phyloP scores from a whole-genome alignment of 2,329 filamentous ascomycete genomes.

The Aspergillus japonicus region DNA sequence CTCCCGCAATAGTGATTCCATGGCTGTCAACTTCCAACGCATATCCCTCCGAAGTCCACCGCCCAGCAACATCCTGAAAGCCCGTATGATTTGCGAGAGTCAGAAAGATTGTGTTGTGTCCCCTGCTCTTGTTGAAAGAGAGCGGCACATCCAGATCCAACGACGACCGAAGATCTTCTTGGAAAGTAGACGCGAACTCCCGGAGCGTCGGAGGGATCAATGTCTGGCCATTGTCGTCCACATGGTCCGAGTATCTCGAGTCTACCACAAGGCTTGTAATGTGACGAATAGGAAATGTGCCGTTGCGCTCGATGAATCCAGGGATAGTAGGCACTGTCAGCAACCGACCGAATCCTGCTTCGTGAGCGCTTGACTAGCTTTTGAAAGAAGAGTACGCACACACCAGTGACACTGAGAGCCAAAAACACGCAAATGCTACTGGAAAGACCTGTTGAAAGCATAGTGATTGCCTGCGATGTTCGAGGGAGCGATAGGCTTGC shows the following conservation, averaged over 20 bases:
- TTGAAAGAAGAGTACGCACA: not conserved
- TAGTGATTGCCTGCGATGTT: not conserved
- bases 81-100: constrained; percentile 44
- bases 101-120: constrained; percentile 43
- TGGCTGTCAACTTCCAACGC: constrained; percentile 42
- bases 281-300: not conserved
- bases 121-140: constrained; percentile 19
- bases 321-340: not conserved
- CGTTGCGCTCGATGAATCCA: not conserved
- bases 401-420: not conserved
- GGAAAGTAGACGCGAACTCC: constrained; percentile 51
- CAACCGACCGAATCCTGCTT: not conserved
- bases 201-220: constrained; percentile 53
- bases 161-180: constrained; percentile 32
- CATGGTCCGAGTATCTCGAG: constrained; percentile 37
- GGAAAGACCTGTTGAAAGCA: not conserved
- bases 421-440: not conserved
- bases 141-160: constrained; percentile 22
- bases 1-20: constrained; percentile 50
- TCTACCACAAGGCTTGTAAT: constrained; percentile 36
- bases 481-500: not conserved
- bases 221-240: constrained; percentile 50
- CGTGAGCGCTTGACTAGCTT: not conserved
- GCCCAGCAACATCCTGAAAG: constrained; percentile 49
- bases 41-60: constrained; percentile 53